These are phyloP conservation scores for Amphichorda felina DNA, from an alignment of 2,329 filamentous ascomycete species.

Conservation along the genomic window DNA sequence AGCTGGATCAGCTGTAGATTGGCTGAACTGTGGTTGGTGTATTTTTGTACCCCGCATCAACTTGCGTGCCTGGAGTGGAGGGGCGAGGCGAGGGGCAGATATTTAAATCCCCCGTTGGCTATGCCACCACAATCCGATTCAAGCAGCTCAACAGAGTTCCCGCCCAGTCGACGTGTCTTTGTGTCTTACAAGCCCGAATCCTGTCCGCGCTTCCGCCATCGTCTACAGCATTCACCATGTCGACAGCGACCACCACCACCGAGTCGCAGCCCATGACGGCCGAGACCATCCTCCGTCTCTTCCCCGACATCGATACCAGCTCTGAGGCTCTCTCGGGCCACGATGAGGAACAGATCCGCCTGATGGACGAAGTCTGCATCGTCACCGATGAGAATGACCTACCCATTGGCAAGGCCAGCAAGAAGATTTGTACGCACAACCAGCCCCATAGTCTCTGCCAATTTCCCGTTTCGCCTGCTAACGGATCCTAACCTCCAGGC, in stretches of 20 bases:
- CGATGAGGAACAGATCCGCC: conserved; percentile 91
- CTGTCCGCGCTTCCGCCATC: too few relatives aligned
- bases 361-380: conserved; percentile 99
- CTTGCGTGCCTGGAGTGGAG: too few relatives aligned
- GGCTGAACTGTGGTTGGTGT: too few relatives aligned
- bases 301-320: conserved; percentile 68
- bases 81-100: too few relatives aligned
- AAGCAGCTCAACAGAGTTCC: too few relatives aligned
- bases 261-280: conserved; percentile 61
- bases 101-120: too few relatives aligned
- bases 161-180: too few relatives aligned
- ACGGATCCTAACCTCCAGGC: conserved; percentile 39
- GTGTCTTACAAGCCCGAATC: too few relatives aligned
- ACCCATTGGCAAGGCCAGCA: conserved; percentile 92
- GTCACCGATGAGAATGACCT: conserved; percentile 85
- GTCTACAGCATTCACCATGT: conserved; percentile 12
- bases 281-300: conserved; percentile 74
- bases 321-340: conserved; percentile 75
- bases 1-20: too few relatives aligned
- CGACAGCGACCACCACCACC: conserved; percentile 25
- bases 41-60: too few relatives aligned
- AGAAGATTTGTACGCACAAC: conserved; percentile 77
- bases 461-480: neutral
- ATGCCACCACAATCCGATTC: too few relatives aligned
- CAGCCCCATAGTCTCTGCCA: neutral